Percentiles rank a stretch among this genome's conserved stretches.
These are phyloP conservation scores for Suillus cothurnatus DNA, from an alignment of 768 basidiomycete genomes.

Conservation along the genomic window DNA sequence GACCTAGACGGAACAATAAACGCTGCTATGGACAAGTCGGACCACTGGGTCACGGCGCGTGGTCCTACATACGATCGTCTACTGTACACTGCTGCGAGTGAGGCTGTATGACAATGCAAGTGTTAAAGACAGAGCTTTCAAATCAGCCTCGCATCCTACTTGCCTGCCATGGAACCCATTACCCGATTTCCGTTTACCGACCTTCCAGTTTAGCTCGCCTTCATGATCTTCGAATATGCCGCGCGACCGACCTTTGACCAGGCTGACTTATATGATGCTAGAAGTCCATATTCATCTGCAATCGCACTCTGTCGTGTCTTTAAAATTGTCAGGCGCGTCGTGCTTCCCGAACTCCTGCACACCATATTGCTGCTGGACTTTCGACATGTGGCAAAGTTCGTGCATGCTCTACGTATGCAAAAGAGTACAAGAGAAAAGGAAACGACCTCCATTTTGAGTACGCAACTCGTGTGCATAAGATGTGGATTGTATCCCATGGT, in stretches of 20 bases:
- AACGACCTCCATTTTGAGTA: conserved; percentile 38
- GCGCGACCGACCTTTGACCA: conserved; percentile 23
- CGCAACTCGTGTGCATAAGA: conserved; percentile 29
- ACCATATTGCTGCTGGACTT: conserved; percentile 36
- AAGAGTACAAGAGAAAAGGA: conserved; percentile 3
- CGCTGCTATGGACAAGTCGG: background rate
- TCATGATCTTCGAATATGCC: conserved; percentile 37
- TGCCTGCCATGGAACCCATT: background rate
- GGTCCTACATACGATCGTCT: conserved; percentile 12
- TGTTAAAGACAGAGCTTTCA: background rate
- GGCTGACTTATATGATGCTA: conserved; percentile 2
- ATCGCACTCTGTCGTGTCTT: conserved; percentile 38
- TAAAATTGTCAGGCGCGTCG: conserved; percentile 30
- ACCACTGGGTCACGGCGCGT: background rate
- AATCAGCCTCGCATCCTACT: background rate
- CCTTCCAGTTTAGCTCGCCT: conserved; percentile 38
- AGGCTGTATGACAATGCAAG: background rate
- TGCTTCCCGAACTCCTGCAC: conserved; percentile 42
- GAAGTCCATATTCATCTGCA: conserved; percentile 26
- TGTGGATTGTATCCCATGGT: conserved; percentile 31
- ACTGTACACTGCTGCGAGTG: background rate
- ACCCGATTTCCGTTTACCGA: conserved; percentile 21
- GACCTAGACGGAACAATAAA: background rate
- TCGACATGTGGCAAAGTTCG: conserved; percentile 23
- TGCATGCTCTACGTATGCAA: conserved; percentile 35